Conservation (phyloP, 2,329 filamentous ascomycete species). For the Neopestalotiopsis clavispora region DNA sequence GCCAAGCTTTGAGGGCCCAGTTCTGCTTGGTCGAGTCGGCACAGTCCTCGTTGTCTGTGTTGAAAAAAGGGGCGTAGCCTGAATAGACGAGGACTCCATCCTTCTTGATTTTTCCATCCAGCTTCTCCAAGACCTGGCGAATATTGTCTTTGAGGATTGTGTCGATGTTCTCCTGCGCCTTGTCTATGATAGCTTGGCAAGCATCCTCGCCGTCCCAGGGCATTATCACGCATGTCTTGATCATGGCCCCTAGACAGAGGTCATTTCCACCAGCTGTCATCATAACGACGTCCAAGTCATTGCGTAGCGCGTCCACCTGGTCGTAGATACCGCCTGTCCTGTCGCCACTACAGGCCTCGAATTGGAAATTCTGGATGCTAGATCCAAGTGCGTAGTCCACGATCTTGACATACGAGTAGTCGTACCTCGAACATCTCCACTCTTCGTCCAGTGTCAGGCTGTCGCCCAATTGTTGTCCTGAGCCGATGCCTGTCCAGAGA, state of each 20-base stretch:
- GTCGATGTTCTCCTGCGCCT: conserved; percentile 32
- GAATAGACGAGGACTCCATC: conserved; percentile 35
- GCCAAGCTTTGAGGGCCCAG: too few species aligned
- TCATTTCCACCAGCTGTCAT: conserved; percentile 45
- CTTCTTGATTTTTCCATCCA: conserved; percentile 35
- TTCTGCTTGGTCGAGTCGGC: conserved; percentile 2
- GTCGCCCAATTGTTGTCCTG: conserved; percentile 28
- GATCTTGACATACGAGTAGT: neutral
- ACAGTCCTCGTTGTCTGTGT: conserved; percentile 32
- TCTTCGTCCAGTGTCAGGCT: neutral
- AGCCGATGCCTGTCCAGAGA: conserved; percentile 28
- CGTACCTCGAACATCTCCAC: neutral
- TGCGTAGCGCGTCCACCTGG: conserved; percentile 30
- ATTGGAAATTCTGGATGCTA: conserved; percentile 34
- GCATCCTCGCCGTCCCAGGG: conserved; percentile 18
- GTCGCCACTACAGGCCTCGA: conserved; percentile 33
- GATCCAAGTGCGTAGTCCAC: conserved; percentile 16
- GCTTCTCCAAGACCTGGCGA: conserved; percentile 27
- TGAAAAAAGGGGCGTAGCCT: conserved; percentile 39
- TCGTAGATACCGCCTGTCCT: conserved; percentile 31
- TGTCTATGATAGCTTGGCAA: conserved; percentile 28
- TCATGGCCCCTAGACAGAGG: conserved; percentile 35
- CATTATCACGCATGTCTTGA: conserved; percentile 28
- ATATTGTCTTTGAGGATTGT: conserved; percentile 35
- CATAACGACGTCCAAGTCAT: conserved; percentile 38